Evolutionary conservation across 805 yeast species (phyloP), one percentile per base, ranked within the genome.

Genomic region (Zygosaccharomyces kombuchaensis): DNA sequence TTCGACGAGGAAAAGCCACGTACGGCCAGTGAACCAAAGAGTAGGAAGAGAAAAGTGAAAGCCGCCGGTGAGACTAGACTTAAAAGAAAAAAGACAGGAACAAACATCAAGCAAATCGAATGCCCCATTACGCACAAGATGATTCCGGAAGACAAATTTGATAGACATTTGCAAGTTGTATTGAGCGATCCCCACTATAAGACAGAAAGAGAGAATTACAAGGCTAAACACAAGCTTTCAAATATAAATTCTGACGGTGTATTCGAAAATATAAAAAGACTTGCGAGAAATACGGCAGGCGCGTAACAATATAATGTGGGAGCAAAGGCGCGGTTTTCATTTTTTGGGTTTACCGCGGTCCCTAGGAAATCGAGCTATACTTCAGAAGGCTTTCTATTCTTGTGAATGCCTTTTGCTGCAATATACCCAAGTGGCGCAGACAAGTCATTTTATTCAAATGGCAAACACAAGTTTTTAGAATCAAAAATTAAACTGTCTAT

Each of bases 111-210:
- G 7, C 53, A 68, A 38, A 75, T 89, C 34, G 74, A 71, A 51
- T 87, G 96, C 59, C 96, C 96, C n/a, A 70, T 86, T 34, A 86
- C 96, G 0, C 82, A 82, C 1, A 75, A 80, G 56, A 57, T 74
- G 58, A 75, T 90, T 1, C 84, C 90, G 0, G 93, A 85, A 54
- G 72, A 74, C 34, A 70, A 82, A 51, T 87, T 84, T 59, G 83
- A 78, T 48, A 76, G 74, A 50, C 97, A 91, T 61, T 70, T 90
- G 53, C 76, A 78, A 48, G 76, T 81, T 12, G 69, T 84, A 45
- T 69, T 87, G 30, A 67, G 90, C 36, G 96, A 90, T 63, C 96
- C 96, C 2, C 72, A 78, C 53, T 87, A 86, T 66, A 75, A 79
- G 52, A 80, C 79, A 45, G 88, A 87, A 62, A 81, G 79, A 57